phyloP scores from a whole-genome alignment of 2,329 filamentous ascomycete species.

The Colletotrichum camelliae region DNA sequence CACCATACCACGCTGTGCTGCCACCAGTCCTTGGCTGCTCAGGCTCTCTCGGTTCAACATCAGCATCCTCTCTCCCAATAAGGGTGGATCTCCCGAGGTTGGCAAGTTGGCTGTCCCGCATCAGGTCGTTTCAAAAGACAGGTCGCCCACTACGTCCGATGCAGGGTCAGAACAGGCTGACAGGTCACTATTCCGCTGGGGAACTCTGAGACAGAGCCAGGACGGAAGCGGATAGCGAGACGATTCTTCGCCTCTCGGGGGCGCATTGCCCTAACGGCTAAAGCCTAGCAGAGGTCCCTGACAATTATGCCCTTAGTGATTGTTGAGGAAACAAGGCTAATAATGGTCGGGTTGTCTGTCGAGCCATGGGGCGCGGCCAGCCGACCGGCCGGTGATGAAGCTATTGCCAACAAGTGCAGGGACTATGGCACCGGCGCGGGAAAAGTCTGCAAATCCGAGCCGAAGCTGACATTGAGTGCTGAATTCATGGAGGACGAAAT shows the following conservation, averaged over 20 bases:
- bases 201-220: slow-evolving; percentile 20
- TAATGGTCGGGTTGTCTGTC: background rate
- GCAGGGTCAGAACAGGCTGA: slow-evolving; percentile 3
- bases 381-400: background rate
- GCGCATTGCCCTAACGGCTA: background rate
- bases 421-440: background rate
- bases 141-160: slow-evolving; percentile 9
- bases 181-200: background rate
- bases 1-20: background rate
- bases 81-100: background rate
- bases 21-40: background rate
- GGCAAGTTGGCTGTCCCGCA: slow-evolving; percentile 2
- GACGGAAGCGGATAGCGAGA: slow-evolving; percentile 10
- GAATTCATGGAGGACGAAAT: background rate
- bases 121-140: slow-evolving; percentile 14
- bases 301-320: background rate
- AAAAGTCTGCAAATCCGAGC: background rate
- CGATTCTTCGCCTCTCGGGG: background rate
- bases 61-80: background rate
- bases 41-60: background rate
- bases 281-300: background rate
- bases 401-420: slow-evolving; percentile 4
- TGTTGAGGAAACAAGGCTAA: background rate
- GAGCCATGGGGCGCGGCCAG: background rate
- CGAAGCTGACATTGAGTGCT: background rate